Evolutionary conservation across 768 basidiomycete genomes (phyloP).

Genomic region (Amanita rubescens): DNA sequence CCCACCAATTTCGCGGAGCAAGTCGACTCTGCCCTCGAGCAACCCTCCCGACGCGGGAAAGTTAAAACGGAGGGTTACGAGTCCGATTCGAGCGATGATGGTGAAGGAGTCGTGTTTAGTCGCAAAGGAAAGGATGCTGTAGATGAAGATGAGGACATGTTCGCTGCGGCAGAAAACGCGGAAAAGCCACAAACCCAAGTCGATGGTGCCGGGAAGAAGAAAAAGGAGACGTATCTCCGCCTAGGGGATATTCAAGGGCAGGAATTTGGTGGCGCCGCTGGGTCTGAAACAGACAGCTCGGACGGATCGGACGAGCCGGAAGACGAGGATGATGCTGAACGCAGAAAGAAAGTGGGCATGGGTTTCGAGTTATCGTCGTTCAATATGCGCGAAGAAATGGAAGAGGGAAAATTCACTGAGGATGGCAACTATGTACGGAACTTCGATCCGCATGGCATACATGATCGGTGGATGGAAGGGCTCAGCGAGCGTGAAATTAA

Average conservation of each 20-base stretch:
- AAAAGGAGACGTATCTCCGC: constrained; percentile 69
- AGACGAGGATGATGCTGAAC: constrained; percentile 76
- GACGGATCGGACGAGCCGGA: constrained; percentile 42
- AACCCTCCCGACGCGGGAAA: constrained; percentile 60
- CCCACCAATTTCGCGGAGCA: constrained; percentile 71
- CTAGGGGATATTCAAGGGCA: constrained; percentile 97
- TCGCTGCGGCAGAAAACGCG: constrained; percentile 57
- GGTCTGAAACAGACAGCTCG: constrained; percentile 28
- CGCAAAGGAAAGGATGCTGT: constrained; percentile 46
- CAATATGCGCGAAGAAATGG: constrained; percentile 99
- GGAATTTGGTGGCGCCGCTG: constrained; percentile 60
- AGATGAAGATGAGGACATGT: constrained; percentile 75
- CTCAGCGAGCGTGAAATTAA: constrained; percentile 82
- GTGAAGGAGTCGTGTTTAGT: constrained; percentile 87
- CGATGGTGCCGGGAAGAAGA: constrained; percentile 26
- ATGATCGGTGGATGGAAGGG: constrained; percentile 96
- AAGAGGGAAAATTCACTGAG: constrained; percentile 93
- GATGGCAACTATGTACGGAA: constrained; percentile 85
- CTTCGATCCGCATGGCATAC: constrained; percentile 84
- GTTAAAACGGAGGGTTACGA: constrained; percentile 87
- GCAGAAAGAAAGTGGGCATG: constrained; percentile 79
- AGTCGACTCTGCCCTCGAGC: constrained; percentile 68
- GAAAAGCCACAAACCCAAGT: constrained; percentile 28
- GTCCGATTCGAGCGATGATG: constrained; percentile 91
- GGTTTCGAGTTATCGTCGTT: constrained; percentile 91